A percentile compares a stretch with the other conserved stretches of the same genome.
These are phyloP conservation scores for Sisymbrium altissimum DNA, from an alignment of 345 rosid species.

Conservation along the genomic window DNA sequence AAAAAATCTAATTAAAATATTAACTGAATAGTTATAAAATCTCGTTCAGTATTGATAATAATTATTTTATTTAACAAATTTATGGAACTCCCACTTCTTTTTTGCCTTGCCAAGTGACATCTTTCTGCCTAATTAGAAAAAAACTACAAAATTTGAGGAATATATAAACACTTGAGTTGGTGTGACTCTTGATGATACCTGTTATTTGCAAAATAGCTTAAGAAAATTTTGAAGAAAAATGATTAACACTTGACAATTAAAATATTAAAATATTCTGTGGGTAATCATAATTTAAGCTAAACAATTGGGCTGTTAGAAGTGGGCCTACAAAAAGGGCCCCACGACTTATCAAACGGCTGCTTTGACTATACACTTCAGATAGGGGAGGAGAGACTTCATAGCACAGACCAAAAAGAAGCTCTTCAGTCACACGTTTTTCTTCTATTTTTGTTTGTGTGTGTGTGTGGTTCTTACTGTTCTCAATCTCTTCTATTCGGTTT, in stretches of 20 bases:
- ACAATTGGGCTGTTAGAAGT: conserved; percentile 8
- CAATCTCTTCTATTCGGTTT: neutral
- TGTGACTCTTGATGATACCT: neutral
- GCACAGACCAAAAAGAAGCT: neutral
- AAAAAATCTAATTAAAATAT: too few species aligned
- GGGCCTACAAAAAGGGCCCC: conserved; percentile 14
- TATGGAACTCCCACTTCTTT: too few species aligned
- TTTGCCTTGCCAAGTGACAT: too few species aligned
- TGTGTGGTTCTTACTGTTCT: too few species aligned
- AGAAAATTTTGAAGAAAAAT: neutral
- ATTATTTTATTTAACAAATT: too few species aligned
- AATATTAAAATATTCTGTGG: neutral
- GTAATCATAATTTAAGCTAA: neutral
- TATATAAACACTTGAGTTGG: neutral
- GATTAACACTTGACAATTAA: neutral
- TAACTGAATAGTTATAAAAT: neutral
- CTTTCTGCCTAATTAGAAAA: neutral
- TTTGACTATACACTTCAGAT: neutral
- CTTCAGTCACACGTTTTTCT: conserved; percentile 18
- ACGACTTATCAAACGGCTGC: neutral
- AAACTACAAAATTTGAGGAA: neutral
- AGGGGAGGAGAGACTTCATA: neutral
- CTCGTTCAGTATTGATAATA: neutral
- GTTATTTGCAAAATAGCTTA: neutral
- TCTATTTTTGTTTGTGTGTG: too few species aligned